Percentiles rank a stretch among this genome's conserved stretches.
These are phyloP conservation scores for Podospora pseudopauciseta DNA, from an alignment of 495 filamentous ascomycete genomes.

Conservation along the genomic window DNA sequence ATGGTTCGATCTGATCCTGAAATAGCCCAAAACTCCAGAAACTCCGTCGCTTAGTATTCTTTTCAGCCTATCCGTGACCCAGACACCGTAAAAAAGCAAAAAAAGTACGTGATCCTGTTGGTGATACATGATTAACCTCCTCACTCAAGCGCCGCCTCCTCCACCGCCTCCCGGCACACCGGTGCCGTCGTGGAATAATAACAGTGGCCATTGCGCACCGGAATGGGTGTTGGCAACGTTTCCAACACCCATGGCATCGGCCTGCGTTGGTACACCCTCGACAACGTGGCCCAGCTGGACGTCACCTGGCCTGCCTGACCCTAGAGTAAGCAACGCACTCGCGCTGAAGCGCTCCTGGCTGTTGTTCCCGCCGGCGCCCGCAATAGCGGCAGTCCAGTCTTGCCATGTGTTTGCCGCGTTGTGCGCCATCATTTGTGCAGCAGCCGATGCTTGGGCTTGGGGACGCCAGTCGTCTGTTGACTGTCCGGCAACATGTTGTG, in stretches of 20 bases:
- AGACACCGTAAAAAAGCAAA: not conserved
- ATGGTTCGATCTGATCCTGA: not conserved
- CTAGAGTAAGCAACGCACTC: conserved; percentile 41
- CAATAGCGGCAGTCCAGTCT: conserved; percentile 47
- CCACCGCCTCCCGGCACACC: conserved; percentile 9
- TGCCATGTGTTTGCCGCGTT: conserved; percentile 40
- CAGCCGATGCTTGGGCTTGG: conserved; percentile 19
- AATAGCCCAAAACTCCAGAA: not conserved
- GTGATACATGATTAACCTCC: not conserved
- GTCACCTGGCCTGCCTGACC: conserved; percentile 25
- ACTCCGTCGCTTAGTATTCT: not conserved
- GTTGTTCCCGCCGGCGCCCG: conserved; percentile 23
- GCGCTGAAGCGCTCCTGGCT: conserved; percentile 45
- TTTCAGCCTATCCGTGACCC: not conserved
- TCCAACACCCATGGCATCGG: conserved; percentile 16
- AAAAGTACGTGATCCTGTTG: not conserved
- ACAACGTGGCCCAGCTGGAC: conserved; percentile 21
- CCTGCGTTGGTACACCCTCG: conserved; percentile 4
- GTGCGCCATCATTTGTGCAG: conserved; percentile 23
- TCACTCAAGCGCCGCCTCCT: conserved; percentile 1
- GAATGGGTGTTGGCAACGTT: conserved; percentile 13
- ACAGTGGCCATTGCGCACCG: conserved; percentile 29
- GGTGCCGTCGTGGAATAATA: conserved; percentile 27
- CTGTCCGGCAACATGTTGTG: conserved; percentile 33
- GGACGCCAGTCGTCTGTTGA: conserved; percentile 28